Evolutionary conservation across 139 green algal genomes (phyloP).

Genomic region (Chlorella sp.): DNA sequence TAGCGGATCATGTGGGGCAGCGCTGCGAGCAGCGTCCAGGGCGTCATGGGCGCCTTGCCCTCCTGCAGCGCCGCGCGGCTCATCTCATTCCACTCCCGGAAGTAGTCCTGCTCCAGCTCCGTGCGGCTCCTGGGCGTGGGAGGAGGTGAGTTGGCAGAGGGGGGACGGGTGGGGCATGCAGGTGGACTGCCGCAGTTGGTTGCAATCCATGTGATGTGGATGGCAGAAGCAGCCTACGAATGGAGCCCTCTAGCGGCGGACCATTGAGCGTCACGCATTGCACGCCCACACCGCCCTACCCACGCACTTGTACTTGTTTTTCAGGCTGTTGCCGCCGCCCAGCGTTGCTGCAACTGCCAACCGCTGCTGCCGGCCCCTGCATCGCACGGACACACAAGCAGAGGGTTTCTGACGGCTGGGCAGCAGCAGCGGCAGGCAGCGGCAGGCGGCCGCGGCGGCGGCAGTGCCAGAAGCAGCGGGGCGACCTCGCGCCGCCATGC

Average conservation of each 20-base stretch:
- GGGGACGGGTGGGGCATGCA: no score
- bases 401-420: background rate
- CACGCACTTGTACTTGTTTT: conserved; percentile 43
- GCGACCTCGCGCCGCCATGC: no score
- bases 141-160: background rate
- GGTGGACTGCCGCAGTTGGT: background rate
- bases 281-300: background rate
- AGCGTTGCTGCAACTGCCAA: background rate
- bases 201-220: background rate
- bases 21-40: conserved; percentile 20
- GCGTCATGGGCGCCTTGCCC: conserved; percentile 5
- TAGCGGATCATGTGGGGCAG: conserved; percentile 28
- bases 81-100: conserved; percentile 34
- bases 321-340: background rate
- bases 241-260: no score
- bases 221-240: background rate
- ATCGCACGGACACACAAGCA: background rate
- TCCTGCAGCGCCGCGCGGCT: conserved; percentile 25
- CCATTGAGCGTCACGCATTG: no score
- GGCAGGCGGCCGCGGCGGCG: background rate
- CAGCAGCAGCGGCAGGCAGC: background rate
- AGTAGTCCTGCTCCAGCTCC: conserved; percentile 37
- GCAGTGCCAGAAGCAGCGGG: background rate
- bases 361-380: background rate
- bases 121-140: conserved; percentile 24